phyloP scores from a whole-genome alignment of 2,329 filamentous ascomycete genomes.

The Elsinoe fawcettii region DNA sequence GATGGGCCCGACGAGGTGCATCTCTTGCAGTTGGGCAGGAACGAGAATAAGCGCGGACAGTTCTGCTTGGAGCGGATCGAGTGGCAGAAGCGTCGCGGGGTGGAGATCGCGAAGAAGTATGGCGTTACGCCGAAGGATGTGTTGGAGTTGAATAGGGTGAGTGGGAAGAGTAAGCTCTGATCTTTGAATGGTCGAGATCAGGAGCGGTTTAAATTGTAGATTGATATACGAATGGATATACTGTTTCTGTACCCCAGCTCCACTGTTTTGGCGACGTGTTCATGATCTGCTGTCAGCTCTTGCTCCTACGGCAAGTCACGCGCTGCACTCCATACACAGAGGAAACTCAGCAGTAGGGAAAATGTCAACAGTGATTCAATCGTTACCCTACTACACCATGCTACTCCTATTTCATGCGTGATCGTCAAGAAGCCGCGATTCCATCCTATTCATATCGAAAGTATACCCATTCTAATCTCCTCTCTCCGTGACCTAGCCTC shows the following conservation, averaged over 20 bases:
- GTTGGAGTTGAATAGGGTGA: constrained; percentile 36
- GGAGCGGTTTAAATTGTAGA: neutral
- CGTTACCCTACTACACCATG: neutral
- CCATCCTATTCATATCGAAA: neutral
- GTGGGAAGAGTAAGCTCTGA: constrained; percentile 37
- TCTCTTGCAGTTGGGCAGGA: constrained; percentile 68
- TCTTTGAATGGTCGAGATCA: too few species aligned
- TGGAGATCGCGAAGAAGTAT: constrained; percentile 58
- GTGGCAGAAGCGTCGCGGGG: constrained; percentile 57
- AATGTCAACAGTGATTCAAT: neutral
- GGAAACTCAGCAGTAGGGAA: too few species aligned
- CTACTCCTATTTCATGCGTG: neutral
- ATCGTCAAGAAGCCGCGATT: neutral
- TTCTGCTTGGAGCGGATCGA: constrained; percentile 53
- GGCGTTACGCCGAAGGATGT: constrained; percentile 37
- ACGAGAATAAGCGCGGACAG: constrained; percentile 65
- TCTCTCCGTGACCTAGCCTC: too few species aligned
- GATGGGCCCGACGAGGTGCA: constrained; percentile 98
- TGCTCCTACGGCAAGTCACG: too few species aligned
- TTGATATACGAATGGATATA: neutral
- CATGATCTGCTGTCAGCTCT: too few species aligned
- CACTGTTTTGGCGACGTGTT: too few species aligned
- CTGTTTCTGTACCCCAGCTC: neutral
- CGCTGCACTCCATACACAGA: too few species aligned
- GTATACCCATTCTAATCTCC: neutral